Conservation (phyloP, 352 stramenopile species). For the Pythium chondricola region DNA sequence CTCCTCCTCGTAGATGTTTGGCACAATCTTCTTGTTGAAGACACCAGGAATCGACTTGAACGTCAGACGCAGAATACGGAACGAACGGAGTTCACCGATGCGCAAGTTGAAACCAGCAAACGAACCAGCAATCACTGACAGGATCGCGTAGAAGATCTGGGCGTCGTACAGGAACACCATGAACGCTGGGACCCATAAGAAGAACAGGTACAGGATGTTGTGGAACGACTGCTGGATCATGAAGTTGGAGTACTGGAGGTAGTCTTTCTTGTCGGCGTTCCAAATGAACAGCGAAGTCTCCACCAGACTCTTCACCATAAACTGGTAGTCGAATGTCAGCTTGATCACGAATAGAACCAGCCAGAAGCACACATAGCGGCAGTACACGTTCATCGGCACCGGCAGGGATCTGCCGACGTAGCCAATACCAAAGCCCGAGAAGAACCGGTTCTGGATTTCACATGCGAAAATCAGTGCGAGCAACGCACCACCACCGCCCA, state of each 20-base stretch:
- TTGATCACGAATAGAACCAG: conserved; percentile 68
- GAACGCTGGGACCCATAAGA: conserved; percentile 76
- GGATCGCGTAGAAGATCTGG: conserved; percentile 82
- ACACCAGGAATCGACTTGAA: conserved; percentile 85
- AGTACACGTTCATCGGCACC: conserved; percentile 62
- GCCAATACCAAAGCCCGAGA: conserved; percentile 55
- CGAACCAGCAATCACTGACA: conserved; percentile 73
- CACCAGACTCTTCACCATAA: conserved; percentile 80
- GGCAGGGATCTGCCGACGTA: conserved; percentile 74
- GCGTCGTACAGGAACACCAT: conserved; percentile 85
- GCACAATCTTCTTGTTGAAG: conserved; percentile 87
- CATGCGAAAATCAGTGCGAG: conserved; percentile 47
- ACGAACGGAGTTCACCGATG: conserved; percentile 79
- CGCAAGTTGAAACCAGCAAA: conserved; percentile 82
- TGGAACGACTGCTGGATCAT: conserved; percentile 77
- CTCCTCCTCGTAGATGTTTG: conserved; percentile 70
- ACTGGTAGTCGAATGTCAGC: conserved; percentile 82
- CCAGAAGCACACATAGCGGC: conserved; percentile 82
- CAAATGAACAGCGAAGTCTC: conserved; percentile 85
- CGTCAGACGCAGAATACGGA: conserved; percentile 71
- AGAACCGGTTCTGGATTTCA: conserved; percentile 70
- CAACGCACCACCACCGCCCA: conserved; percentile 46
- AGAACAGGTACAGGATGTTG: conserved; percentile 83
- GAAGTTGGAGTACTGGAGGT: conserved; percentile 78
- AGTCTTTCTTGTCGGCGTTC: conserved; percentile 64